Percentiles rank a stretch among this genome's conserved stretches.
These are phyloP conservation scores for Pichia heedii DNA, from an alignment of 805 yeast genomes.

Conservation along the genomic window DNA sequence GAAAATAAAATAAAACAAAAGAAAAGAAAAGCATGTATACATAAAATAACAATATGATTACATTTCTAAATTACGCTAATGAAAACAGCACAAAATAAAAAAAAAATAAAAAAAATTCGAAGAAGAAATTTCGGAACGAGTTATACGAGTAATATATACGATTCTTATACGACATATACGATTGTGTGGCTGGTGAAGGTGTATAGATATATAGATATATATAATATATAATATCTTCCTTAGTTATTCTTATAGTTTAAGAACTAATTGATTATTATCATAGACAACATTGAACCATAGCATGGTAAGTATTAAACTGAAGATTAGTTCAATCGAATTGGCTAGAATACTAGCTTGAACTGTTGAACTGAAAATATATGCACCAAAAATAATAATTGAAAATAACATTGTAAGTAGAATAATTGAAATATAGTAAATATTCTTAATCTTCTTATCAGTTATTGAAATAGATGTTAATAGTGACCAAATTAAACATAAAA, in stretches of 20 bases:
- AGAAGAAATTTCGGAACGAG: neutral
- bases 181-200: too few species aligned
- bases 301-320: slow-evolving; percentile 15
- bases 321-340: slow-evolving; percentile 17
- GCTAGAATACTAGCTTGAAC: slow-evolving; percentile 18
- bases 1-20: too few species aligned
- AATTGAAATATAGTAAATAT: slow-evolving; percentile 5
- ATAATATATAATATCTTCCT: too few species aligned
- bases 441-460: slow-evolving; percentile 12
- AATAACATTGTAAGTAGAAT: slow-evolving; percentile 1
- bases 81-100: too few species aligned
- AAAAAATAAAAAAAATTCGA: neutral
- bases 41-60: too few species aligned
- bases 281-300: slow-evolving; percentile 22
- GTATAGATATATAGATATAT: too few species aligned
- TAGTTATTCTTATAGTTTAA: neutral
- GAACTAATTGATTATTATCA: slow-evolving; percentile 8
- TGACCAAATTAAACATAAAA: slow-evolving; percentile 13
- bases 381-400: slow-evolving; percentile 13
- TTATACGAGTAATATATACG: too few species aligned
- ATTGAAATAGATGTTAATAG: slow-evolving; percentile 16
- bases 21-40: neutral
- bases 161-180: neutral
- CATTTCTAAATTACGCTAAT: too few species aligned
- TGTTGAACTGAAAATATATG: slow-evolving; percentile 10